Percentiles rank a stretch among this genome's conserved stretches.
These are phyloP conservation scores for Leptographium radiaticola DNA, from an alignment of 2,329 filamentous ascomycete genomes.

Conservation along the genomic window DNA sequence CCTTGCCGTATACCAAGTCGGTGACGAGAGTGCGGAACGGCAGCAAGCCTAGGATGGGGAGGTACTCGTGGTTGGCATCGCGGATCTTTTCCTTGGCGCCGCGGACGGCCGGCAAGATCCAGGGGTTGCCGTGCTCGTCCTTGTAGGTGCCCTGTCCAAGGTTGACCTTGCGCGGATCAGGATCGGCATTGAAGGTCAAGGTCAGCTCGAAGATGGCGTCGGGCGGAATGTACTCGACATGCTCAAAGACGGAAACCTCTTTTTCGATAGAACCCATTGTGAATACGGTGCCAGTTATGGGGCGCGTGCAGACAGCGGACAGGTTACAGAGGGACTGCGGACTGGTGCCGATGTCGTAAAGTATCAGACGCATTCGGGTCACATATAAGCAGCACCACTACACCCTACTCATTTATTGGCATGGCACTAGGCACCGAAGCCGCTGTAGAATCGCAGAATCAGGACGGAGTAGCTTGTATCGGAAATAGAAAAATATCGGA, in stretches of 20 bases:
- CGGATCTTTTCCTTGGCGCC: constrained; percentile 83
- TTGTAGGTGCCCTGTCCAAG: constrained; percentile 60
- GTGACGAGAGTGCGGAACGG: constrained; percentile 71
- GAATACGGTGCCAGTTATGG: background rate
- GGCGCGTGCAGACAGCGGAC: too few relatives aligned
- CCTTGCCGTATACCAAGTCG: constrained; percentile 32
- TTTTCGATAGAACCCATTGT: background rate
- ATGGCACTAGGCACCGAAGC: too few relatives aligned
- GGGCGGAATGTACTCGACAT: constrained; percentile 1
- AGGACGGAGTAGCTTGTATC: background rate
- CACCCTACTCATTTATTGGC: too few relatives aligned
- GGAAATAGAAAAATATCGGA: background rate
- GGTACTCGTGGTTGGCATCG: constrained; percentile 92
- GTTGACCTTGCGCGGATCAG: constrained; percentile 19
- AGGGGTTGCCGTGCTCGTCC: constrained; percentile 89
- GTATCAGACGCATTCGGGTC: too few relatives aligned
- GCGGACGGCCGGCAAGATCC: constrained; percentile 78
- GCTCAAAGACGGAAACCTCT: background rate
- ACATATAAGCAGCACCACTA: too few relatives aligned
- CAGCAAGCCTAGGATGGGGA: constrained; percentile 78
- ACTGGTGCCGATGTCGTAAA: too few relatives aligned
- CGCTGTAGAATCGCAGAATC: too few relatives aligned
- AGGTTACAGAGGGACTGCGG: too few relatives aligned
- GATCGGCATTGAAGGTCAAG: constrained; percentile 19
- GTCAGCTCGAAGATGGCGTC: constrained; percentile 22